Evolutionary conservation across 257 asterid species (phyloP).

Genomic region (Nicotiana noctiflora): DNA sequence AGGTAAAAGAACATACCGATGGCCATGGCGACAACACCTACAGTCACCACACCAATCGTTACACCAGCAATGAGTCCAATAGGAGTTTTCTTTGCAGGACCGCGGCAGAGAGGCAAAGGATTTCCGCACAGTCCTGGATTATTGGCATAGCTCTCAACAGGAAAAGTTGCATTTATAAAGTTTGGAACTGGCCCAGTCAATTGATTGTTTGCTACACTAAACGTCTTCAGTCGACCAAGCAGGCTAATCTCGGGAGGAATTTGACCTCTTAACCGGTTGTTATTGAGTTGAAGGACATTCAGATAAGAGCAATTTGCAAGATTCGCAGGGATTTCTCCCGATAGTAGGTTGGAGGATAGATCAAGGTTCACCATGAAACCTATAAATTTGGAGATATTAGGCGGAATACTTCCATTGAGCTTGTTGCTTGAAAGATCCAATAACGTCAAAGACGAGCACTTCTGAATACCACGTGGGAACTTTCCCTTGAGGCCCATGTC

Average conservation of each 20-base stretch:
- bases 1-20: slow-evolving; percentile 18
- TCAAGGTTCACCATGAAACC: not conserved
- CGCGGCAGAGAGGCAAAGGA: slow-evolving; percentile 31
- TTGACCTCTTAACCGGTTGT: slow-evolving; percentile 18
- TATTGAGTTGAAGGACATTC: slow-evolving; percentile 1
- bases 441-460: not conserved
- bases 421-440: slow-evolving; percentile 22
- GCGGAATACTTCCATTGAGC: slow-evolving; percentile 20
- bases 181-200: slow-evolving; percentile 29
- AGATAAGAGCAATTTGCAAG: slow-evolving; percentile 3
- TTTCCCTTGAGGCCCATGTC: slow-evolving; percentile 19
- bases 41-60: slow-evolving; percentile 28
- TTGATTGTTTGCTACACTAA: slow-evolving; percentile 26
- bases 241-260: slow-evolving; percentile 26
- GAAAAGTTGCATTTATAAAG: not conserved
- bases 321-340: slow-evolving; percentile 17
- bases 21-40: slow-evolving; percentile 19
- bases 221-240: slow-evolving; percentile 24
- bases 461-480: slow-evolving; percentile 13
- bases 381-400: not conserved
- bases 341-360: slow-evolving; percentile 18
- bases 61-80: slow-evolving; percentile 20
- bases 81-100: slow-evolving; percentile 14
- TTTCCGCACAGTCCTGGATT: slow-evolving; percentile 56
- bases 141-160: slow-evolving; percentile 26